These are phyloP conservation scores for Aspergillus sp. DNA, from an alignment of 2,329 filamentous ascomycete genomes.

Conservation along the genomic window DNA sequence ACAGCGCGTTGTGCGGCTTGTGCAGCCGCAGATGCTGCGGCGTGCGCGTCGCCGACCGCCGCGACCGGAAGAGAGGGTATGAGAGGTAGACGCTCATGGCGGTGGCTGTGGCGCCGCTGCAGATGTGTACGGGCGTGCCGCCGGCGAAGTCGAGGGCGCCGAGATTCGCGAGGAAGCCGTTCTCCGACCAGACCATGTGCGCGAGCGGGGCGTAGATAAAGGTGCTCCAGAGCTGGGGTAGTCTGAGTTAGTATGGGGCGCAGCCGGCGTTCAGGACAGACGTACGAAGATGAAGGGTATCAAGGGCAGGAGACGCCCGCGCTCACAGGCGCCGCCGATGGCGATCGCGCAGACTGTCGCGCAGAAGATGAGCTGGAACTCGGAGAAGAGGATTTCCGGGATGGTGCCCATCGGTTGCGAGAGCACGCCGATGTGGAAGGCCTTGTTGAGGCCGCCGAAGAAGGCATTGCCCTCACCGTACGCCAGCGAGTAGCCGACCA, in stretches of 20 bases:
- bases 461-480: constrained; percentile 47
- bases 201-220: constrained; percentile 49
- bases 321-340: constrained; percentile 49
- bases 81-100: constrained; percentile 50
- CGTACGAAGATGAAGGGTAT: constrained; percentile 47
- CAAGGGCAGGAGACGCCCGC: constrained; percentile 45
- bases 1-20: constrained; percentile 48
- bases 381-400: constrained; percentile 50
- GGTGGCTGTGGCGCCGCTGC: constrained; percentile 43
- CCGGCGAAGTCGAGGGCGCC: constrained; percentile 49
- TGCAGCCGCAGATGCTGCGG: constrained; percentile 49
- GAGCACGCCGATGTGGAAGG: constrained; percentile 47
- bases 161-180: constrained; percentile 42
- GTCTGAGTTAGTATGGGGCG: too few relatives aligned
- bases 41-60: constrained; percentile 43
- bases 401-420: constrained; percentile 50
- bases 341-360: constrained; percentile 53
- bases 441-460: constrained; percentile 46
- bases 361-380: constrained; percentile 52
- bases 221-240: constrained; percentile 46
- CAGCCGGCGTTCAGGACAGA: background rate
- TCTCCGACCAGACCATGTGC: constrained; percentile 50
- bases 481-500: constrained; percentile 49
- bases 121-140: constrained; percentile 44
- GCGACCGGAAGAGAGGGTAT: constrained; percentile 49